Evolutionary conservation across 2,329 filamentous ascomycete genomes (phyloP).

Genomic region (Botryotinia convoluta): DNA sequence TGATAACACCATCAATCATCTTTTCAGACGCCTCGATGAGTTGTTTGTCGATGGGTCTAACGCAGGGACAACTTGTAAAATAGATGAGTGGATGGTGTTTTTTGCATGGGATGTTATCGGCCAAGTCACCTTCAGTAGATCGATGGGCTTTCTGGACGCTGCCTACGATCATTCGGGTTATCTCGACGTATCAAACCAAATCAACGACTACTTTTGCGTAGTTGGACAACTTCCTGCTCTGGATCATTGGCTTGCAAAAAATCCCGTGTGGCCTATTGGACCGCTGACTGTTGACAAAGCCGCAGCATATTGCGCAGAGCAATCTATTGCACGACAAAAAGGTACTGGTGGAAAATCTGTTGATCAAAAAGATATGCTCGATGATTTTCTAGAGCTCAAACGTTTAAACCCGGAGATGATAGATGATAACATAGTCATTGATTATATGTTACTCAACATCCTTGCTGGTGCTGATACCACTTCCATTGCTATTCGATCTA

Average conservation of each 20-base stretch:
- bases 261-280: slow-evolving; percentile 26
- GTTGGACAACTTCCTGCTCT: slow-evolving; percentile 31
- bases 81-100: slow-evolving; percentile 44
- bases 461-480: too few relatives aligned
- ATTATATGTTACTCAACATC: too few relatives aligned
- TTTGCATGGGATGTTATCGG: slow-evolving; percentile 44
- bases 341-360: slow-evolving; percentile 41
- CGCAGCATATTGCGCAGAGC: slow-evolving; percentile 22
- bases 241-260: slow-evolving; percentile 28
- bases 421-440: too few relatives aligned
- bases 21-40: slow-evolving; percentile 39
- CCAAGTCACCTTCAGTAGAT: slow-evolving; percentile 42
- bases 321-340: slow-evolving; percentile 20
- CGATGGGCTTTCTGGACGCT: slow-evolving; percentile 42
- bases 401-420: too few relatives aligned
- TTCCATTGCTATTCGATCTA: too few relatives aligned
- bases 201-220: slow-evolving; percentile 35
- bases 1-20: slow-evolving; percentile 36
- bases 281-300: slow-evolving; percentile 23
- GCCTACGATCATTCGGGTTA: slow-evolving; percentile 37
- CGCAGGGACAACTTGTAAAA: slow-evolving; percentile 32
- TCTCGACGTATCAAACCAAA: too few relatives aligned
- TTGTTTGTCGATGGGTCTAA: slow-evolving; percentile 36
- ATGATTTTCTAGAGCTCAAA: neutral
- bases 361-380: slow-evolving; percentile 40